Conservation (phyloP, 2,329 filamentous ascomycete genomes). For the Neurospora crassa region DNA sequence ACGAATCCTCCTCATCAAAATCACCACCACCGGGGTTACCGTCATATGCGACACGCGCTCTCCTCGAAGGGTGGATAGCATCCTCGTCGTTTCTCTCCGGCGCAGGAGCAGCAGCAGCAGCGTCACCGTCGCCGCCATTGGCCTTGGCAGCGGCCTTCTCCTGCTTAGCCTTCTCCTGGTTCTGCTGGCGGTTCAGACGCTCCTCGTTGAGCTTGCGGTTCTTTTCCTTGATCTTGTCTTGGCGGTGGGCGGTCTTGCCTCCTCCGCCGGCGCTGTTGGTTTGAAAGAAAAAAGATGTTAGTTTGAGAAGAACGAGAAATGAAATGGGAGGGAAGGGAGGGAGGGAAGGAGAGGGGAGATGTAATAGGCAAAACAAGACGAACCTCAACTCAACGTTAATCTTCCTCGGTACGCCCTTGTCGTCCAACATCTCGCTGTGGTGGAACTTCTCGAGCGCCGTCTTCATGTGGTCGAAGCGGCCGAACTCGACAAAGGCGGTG, state of each 20-base stretch:
- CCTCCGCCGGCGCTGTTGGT: constrained; percentile 66
- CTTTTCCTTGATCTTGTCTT: constrained; percentile 72
- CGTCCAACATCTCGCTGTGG: constrained; percentile 64
- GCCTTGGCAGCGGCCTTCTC: constrained; percentile 24
- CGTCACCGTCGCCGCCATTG: constrained; percentile 17
- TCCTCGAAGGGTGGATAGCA: constrained; percentile 43
- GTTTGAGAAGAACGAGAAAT: too few relatives aligned
- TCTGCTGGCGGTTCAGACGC: constrained; percentile 37
- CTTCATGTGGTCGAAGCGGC: constrained; percentile 79
- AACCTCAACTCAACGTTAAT: constrained; percentile 91
- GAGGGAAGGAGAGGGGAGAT: too few relatives aligned
- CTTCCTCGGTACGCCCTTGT: constrained; percentile 48
- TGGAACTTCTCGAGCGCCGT: constrained; percentile 87
- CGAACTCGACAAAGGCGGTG: constrained; percentile 84
- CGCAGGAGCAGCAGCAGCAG: constrained; percentile 2
- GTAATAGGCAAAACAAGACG: too few relatives aligned
- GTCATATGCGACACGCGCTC: constrained; percentile 22
- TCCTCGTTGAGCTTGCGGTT: constrained; percentile 75
- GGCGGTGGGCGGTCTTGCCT: constrained; percentile 62
- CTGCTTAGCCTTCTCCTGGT: constrained; percentile 30
- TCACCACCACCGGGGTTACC: constrained; percentile 5
- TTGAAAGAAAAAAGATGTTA: too few relatives aligned
- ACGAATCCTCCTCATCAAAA: not conserved
- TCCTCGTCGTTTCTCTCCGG: constrained; percentile 19
- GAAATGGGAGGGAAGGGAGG: too few relatives aligned